Evolutionary conservation across 208 protist genomes (phyloP).

Genomic region (Spongospora subterranea): DNA sequence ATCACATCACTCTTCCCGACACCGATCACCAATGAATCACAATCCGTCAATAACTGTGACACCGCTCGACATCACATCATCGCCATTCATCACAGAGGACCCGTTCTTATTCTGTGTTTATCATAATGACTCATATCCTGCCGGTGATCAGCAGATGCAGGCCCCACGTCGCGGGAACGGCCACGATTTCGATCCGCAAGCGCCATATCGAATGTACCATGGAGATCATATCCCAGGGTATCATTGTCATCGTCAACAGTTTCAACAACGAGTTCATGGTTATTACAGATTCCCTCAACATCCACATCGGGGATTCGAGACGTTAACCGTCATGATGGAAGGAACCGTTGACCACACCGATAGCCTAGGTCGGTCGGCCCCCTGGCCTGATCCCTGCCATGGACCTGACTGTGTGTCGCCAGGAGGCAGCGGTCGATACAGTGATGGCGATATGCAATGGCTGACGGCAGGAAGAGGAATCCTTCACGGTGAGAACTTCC

Average conservation of each 20-base stretch:
- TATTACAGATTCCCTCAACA: slow-evolving; percentile 50
- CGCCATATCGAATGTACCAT: slow-evolving; percentile 60
- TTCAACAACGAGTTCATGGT: background rate
- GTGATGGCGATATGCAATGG: slow-evolving; percentile 60
- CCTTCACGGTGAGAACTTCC: slow-evolving; percentile 58
- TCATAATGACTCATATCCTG: slow-evolving; percentile 55
- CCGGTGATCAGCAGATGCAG: slow-evolving; percentile 54
- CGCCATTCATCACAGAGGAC: slow-evolving; percentile 49
- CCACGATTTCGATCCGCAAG: slow-evolving; percentile 31
- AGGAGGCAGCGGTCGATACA: slow-evolving; percentile 26
- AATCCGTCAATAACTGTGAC: background rate
- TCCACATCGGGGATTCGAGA: slow-evolving; percentile 58
- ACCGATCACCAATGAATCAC: too few species aligned
- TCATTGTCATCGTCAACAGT: background rate
- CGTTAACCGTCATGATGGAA: slow-evolving; percentile 42
- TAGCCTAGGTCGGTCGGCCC: background rate
- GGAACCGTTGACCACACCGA: slow-evolving; percentile 59
- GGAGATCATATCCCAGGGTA: slow-evolving; percentile 57
- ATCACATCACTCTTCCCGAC: too few species aligned
- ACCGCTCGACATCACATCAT: background rate
- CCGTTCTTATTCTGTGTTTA: slow-evolving; percentile 60
- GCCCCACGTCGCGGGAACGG: slow-evolving; percentile 55
- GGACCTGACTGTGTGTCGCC: background rate
- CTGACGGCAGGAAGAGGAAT: slow-evolving; percentile 60
- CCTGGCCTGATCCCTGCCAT: too few species aligned